Evolutionary conservation across 179 eudicot genomes (phyloP).

Genomic region (Drosera spatulata): DNA sequence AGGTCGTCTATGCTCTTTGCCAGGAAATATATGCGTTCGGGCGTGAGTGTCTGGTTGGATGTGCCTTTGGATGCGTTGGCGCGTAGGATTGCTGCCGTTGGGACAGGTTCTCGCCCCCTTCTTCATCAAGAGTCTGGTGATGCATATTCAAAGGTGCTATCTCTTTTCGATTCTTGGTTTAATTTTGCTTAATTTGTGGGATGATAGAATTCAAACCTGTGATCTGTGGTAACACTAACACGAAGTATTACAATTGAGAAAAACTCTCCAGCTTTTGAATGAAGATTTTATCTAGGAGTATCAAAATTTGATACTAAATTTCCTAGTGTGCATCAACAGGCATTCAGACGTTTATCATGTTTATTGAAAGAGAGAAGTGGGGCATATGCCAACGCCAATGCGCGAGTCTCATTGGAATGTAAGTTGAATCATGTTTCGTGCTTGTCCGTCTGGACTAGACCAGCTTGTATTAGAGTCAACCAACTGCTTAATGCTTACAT

Average conservation of each 20-base stretch:
- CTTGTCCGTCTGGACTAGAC: background rate
- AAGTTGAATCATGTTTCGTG: background rate
- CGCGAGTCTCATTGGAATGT: constrained; percentile 14
- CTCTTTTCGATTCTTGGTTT: background rate
- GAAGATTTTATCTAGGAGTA: background rate
- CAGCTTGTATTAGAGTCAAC: background rate
- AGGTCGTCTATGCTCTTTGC: background rate
- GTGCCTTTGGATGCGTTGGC: constrained; percentile 24
- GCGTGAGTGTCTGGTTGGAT: constrained; percentile 16
- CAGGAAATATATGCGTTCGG: constrained; percentile 20
- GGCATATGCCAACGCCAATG: constrained; percentile 14
- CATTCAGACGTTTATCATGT: constrained; percentile 13
- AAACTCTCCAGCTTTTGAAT: background rate
- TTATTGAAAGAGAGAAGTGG: constrained; percentile 11
- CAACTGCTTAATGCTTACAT: background rate
- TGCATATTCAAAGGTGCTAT: constrained; percentile 18
- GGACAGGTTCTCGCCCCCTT: constrained; percentile 23
- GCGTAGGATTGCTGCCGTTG: constrained; percentile 21
- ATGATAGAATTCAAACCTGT: too few species aligned
- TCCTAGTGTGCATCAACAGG: constrained; percentile 3
- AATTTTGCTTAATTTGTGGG: background rate
- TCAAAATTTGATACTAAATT: background rate
- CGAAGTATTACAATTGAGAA: too few species aligned
- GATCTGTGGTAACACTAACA: too few species aligned
- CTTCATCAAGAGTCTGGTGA: constrained; percentile 18